A percentile compares a stretch with the other conserved stretches of the same genome.
These are phyloP conservation scores for Trametes elegans DNA, from an alignment of 768 basidiomycete genomes.

Conservation along the genomic window DNA sequence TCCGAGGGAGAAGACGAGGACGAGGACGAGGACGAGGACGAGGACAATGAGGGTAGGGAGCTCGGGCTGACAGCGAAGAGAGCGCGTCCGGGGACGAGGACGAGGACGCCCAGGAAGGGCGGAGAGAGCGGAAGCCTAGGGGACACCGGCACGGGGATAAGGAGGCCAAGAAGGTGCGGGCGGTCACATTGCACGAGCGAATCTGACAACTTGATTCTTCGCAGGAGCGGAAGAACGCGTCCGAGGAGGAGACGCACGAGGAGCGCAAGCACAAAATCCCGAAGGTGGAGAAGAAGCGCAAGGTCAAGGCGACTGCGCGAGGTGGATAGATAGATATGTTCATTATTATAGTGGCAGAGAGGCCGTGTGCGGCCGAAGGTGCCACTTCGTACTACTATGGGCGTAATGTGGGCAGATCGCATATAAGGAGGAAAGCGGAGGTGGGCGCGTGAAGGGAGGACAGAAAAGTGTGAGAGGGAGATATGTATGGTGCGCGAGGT, in stretches of 20 bases:
- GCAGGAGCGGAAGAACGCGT: constrained; percentile 89
- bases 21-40: constrained; percentile 17
- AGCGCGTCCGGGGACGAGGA: constrained; percentile 31
- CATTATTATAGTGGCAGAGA: too few relatives aligned
- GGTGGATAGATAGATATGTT: constrained; percentile 19
- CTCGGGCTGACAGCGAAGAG: constrained; percentile 15
- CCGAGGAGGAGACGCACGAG: constrained; percentile 84
- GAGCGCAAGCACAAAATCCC: constrained; percentile 92
- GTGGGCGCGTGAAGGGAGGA: too few relatives aligned
- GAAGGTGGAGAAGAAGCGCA: constrained; percentile 90
- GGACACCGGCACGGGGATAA: constrained; percentile 94
- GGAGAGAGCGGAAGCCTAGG: constrained; percentile 58
- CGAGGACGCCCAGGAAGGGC: constrained; percentile 42
- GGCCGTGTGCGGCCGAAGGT: too few relatives aligned
- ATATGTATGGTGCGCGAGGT: too few relatives aligned
- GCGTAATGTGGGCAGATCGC: too few relatives aligned
- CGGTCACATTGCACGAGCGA: background rate
- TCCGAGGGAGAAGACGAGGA: constrained; percentile 21
- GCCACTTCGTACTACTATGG: too few relatives aligned
- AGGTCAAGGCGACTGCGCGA: constrained; percentile 53
- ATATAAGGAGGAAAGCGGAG: too few relatives aligned
- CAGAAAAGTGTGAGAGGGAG: too few relatives aligned
- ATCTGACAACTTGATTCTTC: constrained; percentile 16
- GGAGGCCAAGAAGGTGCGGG: constrained; percentile 79
- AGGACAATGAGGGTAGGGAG: constrained; percentile 30